phyloP scores from a whole-genome alignment of 106 monocot species.

The Platanthera guangdongensis region DNA sequence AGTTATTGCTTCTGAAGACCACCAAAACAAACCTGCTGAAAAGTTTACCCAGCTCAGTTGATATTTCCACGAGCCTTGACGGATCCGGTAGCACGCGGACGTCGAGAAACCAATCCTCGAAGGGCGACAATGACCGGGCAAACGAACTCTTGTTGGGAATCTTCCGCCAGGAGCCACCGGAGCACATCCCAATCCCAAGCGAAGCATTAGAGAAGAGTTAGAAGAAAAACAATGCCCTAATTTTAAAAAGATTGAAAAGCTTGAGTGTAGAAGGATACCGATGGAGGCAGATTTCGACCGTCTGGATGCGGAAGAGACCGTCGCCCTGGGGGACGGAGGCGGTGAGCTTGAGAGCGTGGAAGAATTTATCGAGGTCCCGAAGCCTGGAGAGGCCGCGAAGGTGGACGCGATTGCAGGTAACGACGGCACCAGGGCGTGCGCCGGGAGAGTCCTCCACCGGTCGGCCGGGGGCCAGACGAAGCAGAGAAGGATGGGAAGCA shows the following conservation, averaged over 20 bases:
- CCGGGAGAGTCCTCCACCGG: constrained; percentile 45
- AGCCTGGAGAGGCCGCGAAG: constrained; percentile 53
- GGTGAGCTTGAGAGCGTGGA: constrained; percentile 49
- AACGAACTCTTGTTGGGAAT: constrained; percentile 43
- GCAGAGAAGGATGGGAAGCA: constrained; percentile 29
- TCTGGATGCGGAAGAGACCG: constrained; percentile 34
- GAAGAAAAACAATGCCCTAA: background rate
- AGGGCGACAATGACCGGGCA: constrained; percentile 55
- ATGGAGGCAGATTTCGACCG: constrained; percentile 76
- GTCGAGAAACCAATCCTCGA: constrained; percentile 52
- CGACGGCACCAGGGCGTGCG: constrained; percentile 31
- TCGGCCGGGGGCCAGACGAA: constrained; percentile 37
- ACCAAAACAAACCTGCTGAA: background rate
- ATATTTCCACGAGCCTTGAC: constrained; percentile 40
- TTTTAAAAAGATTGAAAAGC: background rate
- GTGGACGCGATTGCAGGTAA: constrained; percentile 47
- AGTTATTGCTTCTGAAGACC: background rate
- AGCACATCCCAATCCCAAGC: constrained; percentile 60
- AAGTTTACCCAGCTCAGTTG: constrained; percentile 57
- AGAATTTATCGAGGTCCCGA: constrained; percentile 36
- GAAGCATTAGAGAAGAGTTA: constrained; percentile 31
- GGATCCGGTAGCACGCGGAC: constrained; percentile 39
- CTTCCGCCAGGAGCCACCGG: constrained; percentile 53
- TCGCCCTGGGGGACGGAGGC: constrained; percentile 29
- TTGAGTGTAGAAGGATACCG: constrained; percentile 39